Base-by-base conservation (phyloP, 176 grass and related monocot species). In the Rhynchospora tenuis region DNA sequence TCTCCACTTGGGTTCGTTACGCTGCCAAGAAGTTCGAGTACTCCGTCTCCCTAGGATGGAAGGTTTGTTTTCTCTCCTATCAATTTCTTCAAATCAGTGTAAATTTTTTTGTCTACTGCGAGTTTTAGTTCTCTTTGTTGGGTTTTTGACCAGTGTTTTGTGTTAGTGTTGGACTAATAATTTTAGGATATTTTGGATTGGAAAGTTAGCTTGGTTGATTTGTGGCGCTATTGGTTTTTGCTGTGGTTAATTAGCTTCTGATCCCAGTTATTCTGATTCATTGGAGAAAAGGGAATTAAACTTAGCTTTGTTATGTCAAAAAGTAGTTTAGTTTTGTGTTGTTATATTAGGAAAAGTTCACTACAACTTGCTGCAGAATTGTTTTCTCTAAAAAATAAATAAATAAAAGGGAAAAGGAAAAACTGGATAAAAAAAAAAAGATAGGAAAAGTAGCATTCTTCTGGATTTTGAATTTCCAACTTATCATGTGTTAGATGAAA, bases 1-100 rank as follows among this genome's bases (percentile, higher is more conserved):
- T 92, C 38, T 91, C 89, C 13, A 99, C 93, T 11, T 99, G 91
- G 96, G 83, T 91, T 38, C 96, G 96, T 83, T 99, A 95, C 81
- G 93, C 93, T 77, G 91, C 82, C 16, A 89, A 88, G 85, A 99
- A 93, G 86, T 87, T 95, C 76, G 93, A 99, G 84, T 93, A 95
- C 83, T 99, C 93, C 80, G 51, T 99, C 63, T 81, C 80, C 85
- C 86, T 93, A 59, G 84, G 89, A 5, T 93, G 89, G 91, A 91
- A 89, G 96, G 96, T 94, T 75, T 20, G 4, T 16, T 12, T 55
- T 45, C 2, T 27, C 19, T 9, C 24, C 50, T 24, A 7, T 76
- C 28, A 29, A 19, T 12, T 38, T 19, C 66, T 7, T 17, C 4
- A n/a, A n/a, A 64, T 31, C 46, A 58, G n/a, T 26, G 5, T 14